Evolutionary conservation across 441 rosid species (phyloP).

Genomic region (Euphorbia schlechtendalii): DNA sequence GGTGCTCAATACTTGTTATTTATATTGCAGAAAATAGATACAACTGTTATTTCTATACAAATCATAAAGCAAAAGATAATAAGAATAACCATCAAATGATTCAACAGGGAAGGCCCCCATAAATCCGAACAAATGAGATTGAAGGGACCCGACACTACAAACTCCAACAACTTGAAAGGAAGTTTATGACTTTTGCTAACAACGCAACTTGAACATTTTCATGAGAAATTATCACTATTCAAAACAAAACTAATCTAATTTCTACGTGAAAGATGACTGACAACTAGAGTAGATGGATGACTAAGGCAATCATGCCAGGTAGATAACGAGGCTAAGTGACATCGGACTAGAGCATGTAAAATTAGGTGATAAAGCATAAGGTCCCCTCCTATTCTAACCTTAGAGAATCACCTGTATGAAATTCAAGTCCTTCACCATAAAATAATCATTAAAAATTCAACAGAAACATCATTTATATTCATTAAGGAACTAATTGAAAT

Average conservation of each 20-base stretch:
- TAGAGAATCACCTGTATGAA: not conserved
- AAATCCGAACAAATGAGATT: not conserved
- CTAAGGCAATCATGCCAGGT: not conserved
- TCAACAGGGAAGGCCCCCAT: not conserved
- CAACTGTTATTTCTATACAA: too few relatives aligned
- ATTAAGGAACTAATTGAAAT: too few relatives aligned
- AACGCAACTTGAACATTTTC: not conserved
- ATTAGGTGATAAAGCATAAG: not conserved
- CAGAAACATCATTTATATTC: not conserved
- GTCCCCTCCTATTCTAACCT: not conserved
- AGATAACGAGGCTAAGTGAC: not conserved
- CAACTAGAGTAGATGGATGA: not conserved
- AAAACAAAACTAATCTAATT: too few relatives aligned
- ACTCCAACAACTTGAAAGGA: not conserved
- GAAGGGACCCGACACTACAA: not conserved
- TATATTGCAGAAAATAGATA: too few relatives aligned
- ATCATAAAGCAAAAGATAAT: not conserved
- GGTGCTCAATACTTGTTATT: too few relatives aligned
- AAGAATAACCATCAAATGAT: not conserved
- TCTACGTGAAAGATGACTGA: too few relatives aligned
- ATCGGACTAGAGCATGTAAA: not conserved
- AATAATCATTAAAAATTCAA: not conserved
- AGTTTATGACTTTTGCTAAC: not conserved
- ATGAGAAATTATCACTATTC: too few relatives aligned
- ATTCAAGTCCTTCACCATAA: not conserved